phyloP scores from a whole-genome alignment of 2,329 filamentous ascomycete species.

The Tolypocladium guangdongense region DNA sequence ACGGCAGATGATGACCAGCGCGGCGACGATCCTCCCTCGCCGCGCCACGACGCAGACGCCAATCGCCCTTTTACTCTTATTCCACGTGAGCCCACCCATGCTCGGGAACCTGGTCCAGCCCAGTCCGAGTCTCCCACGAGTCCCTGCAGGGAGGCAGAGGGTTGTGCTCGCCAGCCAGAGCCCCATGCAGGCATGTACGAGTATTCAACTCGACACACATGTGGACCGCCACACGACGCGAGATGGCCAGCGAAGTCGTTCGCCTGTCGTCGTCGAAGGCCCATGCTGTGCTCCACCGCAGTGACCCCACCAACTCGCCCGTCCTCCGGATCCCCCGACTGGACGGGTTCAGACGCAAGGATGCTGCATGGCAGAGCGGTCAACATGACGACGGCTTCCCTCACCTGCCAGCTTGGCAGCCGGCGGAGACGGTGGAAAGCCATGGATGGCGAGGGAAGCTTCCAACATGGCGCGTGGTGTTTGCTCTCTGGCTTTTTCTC shows the following conservation, averaged over 20 bases:
- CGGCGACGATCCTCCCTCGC: not conserved
- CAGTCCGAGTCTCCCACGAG: not conserved
- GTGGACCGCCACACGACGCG: not conserved
- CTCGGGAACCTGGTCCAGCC: not conserved
- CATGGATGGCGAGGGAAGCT: not conserved
- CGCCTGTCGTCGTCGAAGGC: not conserved
- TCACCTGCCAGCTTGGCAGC: not conserved
- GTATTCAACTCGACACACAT: not conserved
- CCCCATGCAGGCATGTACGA: not conserved
- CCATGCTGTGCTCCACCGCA: not conserved
- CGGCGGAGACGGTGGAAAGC: not conserved
- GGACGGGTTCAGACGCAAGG: not conserved
- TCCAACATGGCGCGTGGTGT: not conserved
- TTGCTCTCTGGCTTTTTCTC: not conserved
- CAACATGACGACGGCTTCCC: not conserved
- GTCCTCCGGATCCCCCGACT: not conserved
- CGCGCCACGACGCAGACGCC: not conserved
- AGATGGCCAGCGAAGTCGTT: not conserved
- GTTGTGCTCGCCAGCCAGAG: not conserved
- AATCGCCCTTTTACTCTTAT: not conserved
- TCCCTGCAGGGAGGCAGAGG: not conserved
- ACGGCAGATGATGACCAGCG: not conserved
- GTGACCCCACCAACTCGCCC: not conserved
- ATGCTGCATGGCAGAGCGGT: constrained; percentile 1
- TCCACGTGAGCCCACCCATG: not conserved